These are phyloP conservation scores for Phaeosphaeria sp. DNA, from an alignment of 2,329 filamentous ascomycete genomes.

Conservation along the genomic window DNA sequence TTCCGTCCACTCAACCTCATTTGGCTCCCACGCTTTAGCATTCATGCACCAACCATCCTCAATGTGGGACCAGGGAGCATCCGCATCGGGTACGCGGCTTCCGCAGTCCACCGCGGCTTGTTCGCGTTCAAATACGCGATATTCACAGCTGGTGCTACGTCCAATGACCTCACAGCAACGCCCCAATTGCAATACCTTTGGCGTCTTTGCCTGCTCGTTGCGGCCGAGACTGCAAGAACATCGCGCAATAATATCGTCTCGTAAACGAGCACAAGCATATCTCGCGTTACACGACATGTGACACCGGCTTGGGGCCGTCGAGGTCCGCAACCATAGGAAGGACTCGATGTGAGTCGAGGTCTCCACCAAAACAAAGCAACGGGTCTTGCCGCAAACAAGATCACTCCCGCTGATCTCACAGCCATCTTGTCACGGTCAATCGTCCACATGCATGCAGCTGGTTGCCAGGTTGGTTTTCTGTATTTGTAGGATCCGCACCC, in stretches of 20 bases:
- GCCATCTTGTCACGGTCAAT: neutral
- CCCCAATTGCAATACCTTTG: neutral
- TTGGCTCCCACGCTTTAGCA: neutral
- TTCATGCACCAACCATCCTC: neutral
- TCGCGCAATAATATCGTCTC: too few species aligned
- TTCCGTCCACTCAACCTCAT: neutral
- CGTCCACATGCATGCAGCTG: neutral
- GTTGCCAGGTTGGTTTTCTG: neutral
- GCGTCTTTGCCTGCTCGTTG: neutral
- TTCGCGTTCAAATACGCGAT: neutral
- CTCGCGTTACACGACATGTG: too few species aligned
- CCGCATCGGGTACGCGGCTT: neutral
- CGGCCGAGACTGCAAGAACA: too few species aligned
- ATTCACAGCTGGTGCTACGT: neutral
- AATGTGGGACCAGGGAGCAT: neutral
- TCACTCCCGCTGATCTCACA: neutral
- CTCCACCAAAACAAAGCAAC: neutral
- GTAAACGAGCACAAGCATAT: too few species aligned
- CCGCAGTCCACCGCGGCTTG: neutral
- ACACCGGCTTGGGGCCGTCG: too few species aligned
- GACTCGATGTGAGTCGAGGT: neutral
- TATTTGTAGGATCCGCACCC: neutral
- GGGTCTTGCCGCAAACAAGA: neutral
- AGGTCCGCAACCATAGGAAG: neutral
- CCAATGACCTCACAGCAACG: neutral